phyloP scores from a whole-genome alignment of 768 basidiomycete species.

The Tricholoma saponaceum region DNA sequence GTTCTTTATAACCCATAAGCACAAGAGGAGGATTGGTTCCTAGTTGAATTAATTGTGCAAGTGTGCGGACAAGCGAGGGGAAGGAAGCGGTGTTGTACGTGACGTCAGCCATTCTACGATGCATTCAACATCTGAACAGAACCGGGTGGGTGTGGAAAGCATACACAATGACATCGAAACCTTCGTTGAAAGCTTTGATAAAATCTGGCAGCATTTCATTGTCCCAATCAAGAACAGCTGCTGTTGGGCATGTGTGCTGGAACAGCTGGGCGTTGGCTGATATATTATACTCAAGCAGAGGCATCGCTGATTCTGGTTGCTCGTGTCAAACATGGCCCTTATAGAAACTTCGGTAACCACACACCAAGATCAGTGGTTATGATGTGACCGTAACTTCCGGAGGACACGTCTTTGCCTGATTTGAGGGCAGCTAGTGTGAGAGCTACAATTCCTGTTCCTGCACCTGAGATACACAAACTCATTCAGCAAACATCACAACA shows the following conservation, averaged over 20 bases:
- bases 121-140: not conserved
- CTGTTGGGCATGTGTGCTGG: conserved; percentile 24
- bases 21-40: conserved; percentile 37
- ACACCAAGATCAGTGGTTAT: conserved; percentile 72
- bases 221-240: conserved; percentile 74
- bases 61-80: conserved; percentile 67
- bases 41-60: conserved; percentile 44
- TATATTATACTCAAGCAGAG: conserved; percentile 73
- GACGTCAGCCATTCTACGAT: conserved; percentile 84
- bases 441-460: conserved; percentile 83
- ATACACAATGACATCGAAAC: conserved; percentile 69
- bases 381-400: conserved; percentile 28
- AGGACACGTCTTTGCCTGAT: conserved; percentile 22
- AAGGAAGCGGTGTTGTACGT: conserved; percentile 90
- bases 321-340: not conserved
- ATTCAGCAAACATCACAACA: not conserved
- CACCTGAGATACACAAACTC: conserved; percentile 43
- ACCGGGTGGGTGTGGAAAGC: conserved; percentile 16
- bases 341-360: conserved; percentile 17
- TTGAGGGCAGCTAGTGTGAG: conserved; percentile 59
- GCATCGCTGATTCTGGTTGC: conserved; percentile 69
- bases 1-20: conserved; percentile 83
- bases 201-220: conserved; percentile 45
- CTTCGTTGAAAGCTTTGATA: conserved; percentile 27
- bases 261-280: conserved; percentile 35